A percentile compares a stretch with the other conserved stretches of the same genome.
Evolutionary conservation across 495 filamentous ascomycete genomes (phyloP).

Genomic region (Pyrenula aspistea): DNA sequence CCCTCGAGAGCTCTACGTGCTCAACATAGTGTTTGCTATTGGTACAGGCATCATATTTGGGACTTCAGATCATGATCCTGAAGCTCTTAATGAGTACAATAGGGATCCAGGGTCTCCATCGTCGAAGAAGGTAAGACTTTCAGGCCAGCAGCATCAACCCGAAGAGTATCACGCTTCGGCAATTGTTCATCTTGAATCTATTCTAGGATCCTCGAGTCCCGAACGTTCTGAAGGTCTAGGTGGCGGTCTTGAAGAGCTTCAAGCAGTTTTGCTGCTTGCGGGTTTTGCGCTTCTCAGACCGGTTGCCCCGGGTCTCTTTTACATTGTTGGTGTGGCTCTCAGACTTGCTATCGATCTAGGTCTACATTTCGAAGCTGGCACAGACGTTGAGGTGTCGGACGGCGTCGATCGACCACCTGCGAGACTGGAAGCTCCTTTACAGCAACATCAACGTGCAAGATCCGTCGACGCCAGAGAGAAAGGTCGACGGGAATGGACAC

Average conservation of each 20-base stretch:
- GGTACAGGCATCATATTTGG: constrained; percentile 81
- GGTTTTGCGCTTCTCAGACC: constrained; percentile 85
- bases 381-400: constrained; percentile 44
- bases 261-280: constrained; percentile 80
- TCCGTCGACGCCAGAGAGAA: constrained; percentile 45
- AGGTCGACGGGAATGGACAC: constrained; percentile 72
- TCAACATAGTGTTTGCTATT: constrained; percentile 98
- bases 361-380: constrained; percentile 83
- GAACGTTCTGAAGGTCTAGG: constrained; percentile 50
- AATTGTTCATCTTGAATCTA: constrained; percentile 80
- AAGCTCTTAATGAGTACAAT: constrained; percentile 14
- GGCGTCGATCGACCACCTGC: constrained; percentile 9
- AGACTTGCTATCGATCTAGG: constrained; percentile 85
- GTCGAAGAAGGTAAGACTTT: constrained; percentile 37
- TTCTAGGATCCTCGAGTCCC: constrained; percentile 54
- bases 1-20: constrained; percentile 74
- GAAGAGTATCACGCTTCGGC: constrained; percentile 95
- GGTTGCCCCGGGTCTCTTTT: constrained; percentile 90
- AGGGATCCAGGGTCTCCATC: constrained; percentile 24
- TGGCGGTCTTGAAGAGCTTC: constrained; percentile 79
- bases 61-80: constrained; percentile 25
- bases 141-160: constrained; percentile 65
- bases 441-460: not conserved
- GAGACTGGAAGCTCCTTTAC: constrained; percentile 9
- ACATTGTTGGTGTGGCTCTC: constrained; percentile 88